A percentile compares a stretch with the other conserved stretches of the same genome.
phyloP scores from a whole-genome alignment of 2,329 filamentous ascomycete species.

The Monosporascus sp. region DNA sequence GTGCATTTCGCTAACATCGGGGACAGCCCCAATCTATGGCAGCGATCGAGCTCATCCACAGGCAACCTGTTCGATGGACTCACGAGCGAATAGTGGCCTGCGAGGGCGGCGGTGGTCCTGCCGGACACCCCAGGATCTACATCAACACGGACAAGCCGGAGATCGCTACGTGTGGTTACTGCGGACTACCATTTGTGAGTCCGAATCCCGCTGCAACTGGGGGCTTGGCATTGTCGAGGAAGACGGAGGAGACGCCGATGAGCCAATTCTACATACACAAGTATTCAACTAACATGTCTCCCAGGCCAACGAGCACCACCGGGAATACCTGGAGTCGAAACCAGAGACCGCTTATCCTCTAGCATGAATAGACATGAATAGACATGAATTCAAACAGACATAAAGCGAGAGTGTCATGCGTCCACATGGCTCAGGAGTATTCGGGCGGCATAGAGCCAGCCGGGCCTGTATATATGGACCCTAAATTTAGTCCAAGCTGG shows the following conservation, averaged over 20 bases:
- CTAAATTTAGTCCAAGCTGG: background rate
- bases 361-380: conserved; percentile 39
- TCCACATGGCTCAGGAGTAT: conserved; percentile 2
- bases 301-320: conserved; percentile 86
- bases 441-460: background rate
- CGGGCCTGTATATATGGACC: conserved; percentile 1
- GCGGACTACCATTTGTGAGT: conserved; percentile 86
- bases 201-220: background rate
- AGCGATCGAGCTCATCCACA: conserved; percentile 93
- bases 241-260: background rate
- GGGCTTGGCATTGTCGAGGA: background rate
- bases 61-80: conserved; percentile 90
- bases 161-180: conserved; percentile 87
- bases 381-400: background rate
- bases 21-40: conserved; percentile 77
- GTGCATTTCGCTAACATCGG: conserved; percentile 1
- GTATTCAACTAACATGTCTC: conserved; percentile 16
- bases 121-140: conserved; percentile 88
- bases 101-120: conserved; percentile 84
- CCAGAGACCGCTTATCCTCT: conserved; percentile 79
- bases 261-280: background rate
- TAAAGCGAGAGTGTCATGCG: conserved; percentile 1
- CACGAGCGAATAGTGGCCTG: conserved; percentile 77
- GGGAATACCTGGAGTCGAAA: conserved; percentile 75
- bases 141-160: conserved; percentile 98